Evolutionary conservation across 1,284 basidiomycete genomes (phyloP), one percentile per base, ranked within the genome.

Genomic region (Athelia sp.): DNA sequence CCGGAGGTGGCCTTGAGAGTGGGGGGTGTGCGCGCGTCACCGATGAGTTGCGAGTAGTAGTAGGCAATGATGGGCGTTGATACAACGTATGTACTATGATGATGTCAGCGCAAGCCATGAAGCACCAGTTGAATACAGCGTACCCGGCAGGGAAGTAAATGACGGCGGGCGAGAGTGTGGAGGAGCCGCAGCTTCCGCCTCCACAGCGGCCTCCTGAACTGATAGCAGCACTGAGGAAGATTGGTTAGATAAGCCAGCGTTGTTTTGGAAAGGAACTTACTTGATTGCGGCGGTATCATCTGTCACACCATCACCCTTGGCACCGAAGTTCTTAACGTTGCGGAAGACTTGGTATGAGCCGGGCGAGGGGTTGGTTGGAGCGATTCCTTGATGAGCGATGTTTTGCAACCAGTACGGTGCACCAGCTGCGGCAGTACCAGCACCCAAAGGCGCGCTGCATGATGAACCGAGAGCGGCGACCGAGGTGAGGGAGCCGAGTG

Each of bases 201-300:
- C 81, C 82, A 56, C 83, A 84, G n/a, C 82, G 75, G 32, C 60
- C 66, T 17, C 80, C 79, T 31, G 72, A 66, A 17, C 74, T 69
- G 38, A 86, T 82, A 14, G 84, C 82, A 21, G 36, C 6, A 2
- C 38, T 22, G 4, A 45, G 10, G 43, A 48, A 24, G 26, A 47
- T 18, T 22, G 6, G 17, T 22, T 44, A 9, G 36, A 40, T 6
- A 9, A n/a, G 24, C 10, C 17, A 51, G 38, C 36, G 24, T 47
- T 13, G 21, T n/a, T n/a, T n/a, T n/a, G n/a, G n/a, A 14, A 35
- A 23, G 4, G 18, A 19, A 54, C 67, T 45, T 52, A 82, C 79
- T 87, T 84, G 62, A 87, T 86, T 2, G 84, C 84, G 23, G 66
- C 72, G 8, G 84, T 87, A 59, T 89, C 86, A 56, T 88, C 86